Evolutionary conservation across 1,284 basidiomycete species (phyloP).

Genomic region (Pyrrhoderma noxium): DNA sequence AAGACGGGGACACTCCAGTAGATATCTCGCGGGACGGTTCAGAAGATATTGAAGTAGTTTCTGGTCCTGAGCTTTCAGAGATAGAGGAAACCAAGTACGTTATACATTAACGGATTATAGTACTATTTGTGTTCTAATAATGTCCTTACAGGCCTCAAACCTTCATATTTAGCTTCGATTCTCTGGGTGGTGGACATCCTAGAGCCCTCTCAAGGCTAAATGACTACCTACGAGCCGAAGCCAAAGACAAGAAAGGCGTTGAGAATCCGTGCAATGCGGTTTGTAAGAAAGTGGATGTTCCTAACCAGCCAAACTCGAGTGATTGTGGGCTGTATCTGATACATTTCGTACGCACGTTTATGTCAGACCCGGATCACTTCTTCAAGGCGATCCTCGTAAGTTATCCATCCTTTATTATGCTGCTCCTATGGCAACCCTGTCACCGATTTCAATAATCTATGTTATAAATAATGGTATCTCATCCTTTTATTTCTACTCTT

Average conservation of each 20-base stretch:
- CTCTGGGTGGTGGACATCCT: constrained; percentile 65
- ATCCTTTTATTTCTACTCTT: constrained; percentile 26
- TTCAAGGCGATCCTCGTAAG: constrained; percentile 12
- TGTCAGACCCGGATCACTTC: constrained; percentile 41
- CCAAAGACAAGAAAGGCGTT: constrained; percentile 63
- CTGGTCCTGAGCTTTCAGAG: too few relatives aligned
- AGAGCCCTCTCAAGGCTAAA: constrained; percentile 56
- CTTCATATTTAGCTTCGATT: constrained; percentile 83
- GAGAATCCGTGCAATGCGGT: constrained; percentile 36
- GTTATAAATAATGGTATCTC: too few relatives aligned
- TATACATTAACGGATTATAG: too few relatives aligned
- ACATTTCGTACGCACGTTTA: constrained; percentile 72
- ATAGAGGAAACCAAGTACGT: too few relatives aligned
- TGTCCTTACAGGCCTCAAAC: constrained; percentile 38
- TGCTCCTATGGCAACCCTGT: too few relatives aligned
- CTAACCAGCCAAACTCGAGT: constrained; percentile 75
- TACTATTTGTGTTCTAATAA: too few relatives aligned
- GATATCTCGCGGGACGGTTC: too few relatives aligned
- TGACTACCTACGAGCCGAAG: constrained; percentile 73
- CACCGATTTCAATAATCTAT: too few relatives aligned
- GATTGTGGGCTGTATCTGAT: constrained; percentile 83
- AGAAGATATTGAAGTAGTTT: too few relatives aligned
- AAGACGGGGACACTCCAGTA: too few relatives aligned
- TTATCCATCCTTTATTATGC: constrained; percentile 4
- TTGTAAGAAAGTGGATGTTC: constrained; percentile 54